Conservation (phyloP, 306 rosid species). For the Ceratonia siliqua region DNA sequence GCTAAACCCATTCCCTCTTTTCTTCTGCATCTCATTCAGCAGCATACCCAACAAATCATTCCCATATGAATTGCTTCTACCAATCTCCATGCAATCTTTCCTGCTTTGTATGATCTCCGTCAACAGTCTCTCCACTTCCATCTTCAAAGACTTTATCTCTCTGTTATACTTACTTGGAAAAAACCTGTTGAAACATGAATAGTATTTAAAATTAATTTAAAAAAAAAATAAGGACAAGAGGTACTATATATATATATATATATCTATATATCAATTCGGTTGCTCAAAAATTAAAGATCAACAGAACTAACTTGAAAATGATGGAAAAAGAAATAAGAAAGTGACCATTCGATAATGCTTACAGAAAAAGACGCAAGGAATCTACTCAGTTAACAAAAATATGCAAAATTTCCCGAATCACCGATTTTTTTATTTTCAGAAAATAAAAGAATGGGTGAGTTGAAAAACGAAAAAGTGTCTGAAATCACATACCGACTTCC, state of each 20-base stretch:
- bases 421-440: neutral
- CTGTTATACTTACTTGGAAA: constrained; percentile 92
- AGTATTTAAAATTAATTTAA: neutral
- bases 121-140: constrained; percentile 77
- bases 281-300: neutral
- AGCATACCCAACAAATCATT: constrained; percentile 83
- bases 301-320: constrained; percentile 23
- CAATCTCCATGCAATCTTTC: constrained; percentile 80
- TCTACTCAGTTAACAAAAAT: neutral
- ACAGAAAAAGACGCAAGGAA: neutral
- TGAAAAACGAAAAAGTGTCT: neutral
- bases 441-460: neutral
- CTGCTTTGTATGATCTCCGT: constrained; percentile 92
- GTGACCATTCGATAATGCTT: neutral
- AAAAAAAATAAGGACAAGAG: neutral
- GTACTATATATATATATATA: too few species aligned
- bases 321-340: neutral
- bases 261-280: too few species aligned
- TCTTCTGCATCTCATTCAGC: constrained; percentile 72
- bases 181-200: constrained; percentile 43
- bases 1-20: constrained; percentile 54
- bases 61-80: constrained; percentile 76
- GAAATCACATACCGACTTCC: constrained; percentile 76
- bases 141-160: constrained; percentile 76
- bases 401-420: neutral